These are phyloP conservation scores for Ogataea wickerhamii DNA, from an alignment of 805 yeast species.

Conservation along the genomic window DNA sequence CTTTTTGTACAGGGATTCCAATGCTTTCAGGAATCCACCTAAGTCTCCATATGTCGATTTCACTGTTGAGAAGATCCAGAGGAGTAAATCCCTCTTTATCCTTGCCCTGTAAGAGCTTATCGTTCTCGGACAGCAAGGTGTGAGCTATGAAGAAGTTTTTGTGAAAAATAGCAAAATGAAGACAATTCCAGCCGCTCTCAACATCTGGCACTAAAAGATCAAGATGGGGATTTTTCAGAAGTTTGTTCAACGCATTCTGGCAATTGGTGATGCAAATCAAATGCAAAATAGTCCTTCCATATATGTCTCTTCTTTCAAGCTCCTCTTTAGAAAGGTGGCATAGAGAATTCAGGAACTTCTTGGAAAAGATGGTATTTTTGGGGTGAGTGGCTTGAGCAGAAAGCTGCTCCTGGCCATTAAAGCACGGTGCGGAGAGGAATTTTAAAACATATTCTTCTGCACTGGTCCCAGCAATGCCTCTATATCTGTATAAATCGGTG, in stretches of 20 bases:
- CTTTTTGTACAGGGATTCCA: conserved; percentile 11
- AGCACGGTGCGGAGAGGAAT: conserved; percentile 20
- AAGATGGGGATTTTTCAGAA: conserved; percentile 47
- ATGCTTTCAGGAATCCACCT: conserved; percentile 28
- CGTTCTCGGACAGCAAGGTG: conserved; percentile 30
- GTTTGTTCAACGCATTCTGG: conserved; percentile 40
- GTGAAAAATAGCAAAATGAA: conserved; percentile 64
- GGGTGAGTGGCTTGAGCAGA: conserved; percentile 8
- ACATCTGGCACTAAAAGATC: conserved; percentile 50
- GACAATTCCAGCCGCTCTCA: conserved; percentile 79
- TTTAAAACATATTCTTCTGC: conserved; percentile 2
- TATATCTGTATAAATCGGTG: neutral
- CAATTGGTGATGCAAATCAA: conserved; percentile 48
- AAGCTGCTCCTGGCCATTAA: conserved; percentile 8
- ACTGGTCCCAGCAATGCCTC: neutral
- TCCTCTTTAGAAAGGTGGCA: conserved; percentile 35
- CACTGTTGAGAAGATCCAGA: conserved; percentile 52
- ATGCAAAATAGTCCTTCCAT: conserved; percentile 65
- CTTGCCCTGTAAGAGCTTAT: conserved; percentile 45
- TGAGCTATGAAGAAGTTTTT: conserved; percentile 56
- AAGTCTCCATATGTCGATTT: conserved; percentile 42
- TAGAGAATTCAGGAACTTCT: conserved; percentile 18
- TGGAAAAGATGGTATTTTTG: conserved; percentile 9
- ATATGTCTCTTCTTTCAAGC: conserved; percentile 53
- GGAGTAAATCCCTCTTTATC: conserved; percentile 76